Percentiles rank a stretch among this genome's conserved stretches.
These are phyloP conservation scores for Boletus vinaceobasis DNA, from an alignment of 768 basidiomycete species.

Conservation along the genomic window DNA sequence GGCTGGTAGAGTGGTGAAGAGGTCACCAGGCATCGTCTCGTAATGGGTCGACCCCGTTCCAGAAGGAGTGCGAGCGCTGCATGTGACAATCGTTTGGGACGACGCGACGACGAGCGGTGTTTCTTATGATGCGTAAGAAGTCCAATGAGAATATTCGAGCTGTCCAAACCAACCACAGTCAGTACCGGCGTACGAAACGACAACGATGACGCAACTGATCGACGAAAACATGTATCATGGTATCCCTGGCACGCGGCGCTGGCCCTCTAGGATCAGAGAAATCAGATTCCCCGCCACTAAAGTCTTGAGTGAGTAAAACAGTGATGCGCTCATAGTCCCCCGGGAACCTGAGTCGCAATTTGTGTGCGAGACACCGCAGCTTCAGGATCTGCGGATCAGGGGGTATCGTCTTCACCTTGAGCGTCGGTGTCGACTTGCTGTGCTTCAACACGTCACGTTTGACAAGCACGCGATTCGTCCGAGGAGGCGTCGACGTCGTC, in stretches of 20 bases:
- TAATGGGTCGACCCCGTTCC: conserved; percentile 76
- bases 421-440: conserved; percentile 46
- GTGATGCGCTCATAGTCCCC: conserved; percentile 41
- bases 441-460: conserved; percentile 34
- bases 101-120: conserved; percentile 38
- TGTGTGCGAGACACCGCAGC: conserved; percentile 52
- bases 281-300: conserved; percentile 34
- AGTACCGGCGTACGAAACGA: background rate
- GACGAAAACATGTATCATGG: conserved; percentile 39
- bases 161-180: conserved; percentile 27
- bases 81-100: conserved; percentile 64
- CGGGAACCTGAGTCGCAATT: conserved; percentile 55
- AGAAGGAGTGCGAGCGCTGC: conserved; percentile 73
- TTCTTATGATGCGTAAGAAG: conserved; percentile 68
- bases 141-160: conserved; percentile 87
- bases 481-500: conserved; percentile 32
- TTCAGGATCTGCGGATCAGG: conserved; percentile 48
- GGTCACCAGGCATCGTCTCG: conserved; percentile 71
- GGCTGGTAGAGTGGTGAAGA: conserved; percentile 84
- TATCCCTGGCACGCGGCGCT: conserved; percentile 30
- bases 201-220: conserved; percentile 39
- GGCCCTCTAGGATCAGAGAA: conserved; percentile 35
- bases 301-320: conserved; percentile 32
- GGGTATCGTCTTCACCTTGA: conserved; percentile 39
- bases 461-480: conserved; percentile 17